Evolutionary conservation across 345 rosid genomes (phyloP), one percentile per base, ranked within the genome.

Genomic region (Odontarrhena argentea): DNA sequence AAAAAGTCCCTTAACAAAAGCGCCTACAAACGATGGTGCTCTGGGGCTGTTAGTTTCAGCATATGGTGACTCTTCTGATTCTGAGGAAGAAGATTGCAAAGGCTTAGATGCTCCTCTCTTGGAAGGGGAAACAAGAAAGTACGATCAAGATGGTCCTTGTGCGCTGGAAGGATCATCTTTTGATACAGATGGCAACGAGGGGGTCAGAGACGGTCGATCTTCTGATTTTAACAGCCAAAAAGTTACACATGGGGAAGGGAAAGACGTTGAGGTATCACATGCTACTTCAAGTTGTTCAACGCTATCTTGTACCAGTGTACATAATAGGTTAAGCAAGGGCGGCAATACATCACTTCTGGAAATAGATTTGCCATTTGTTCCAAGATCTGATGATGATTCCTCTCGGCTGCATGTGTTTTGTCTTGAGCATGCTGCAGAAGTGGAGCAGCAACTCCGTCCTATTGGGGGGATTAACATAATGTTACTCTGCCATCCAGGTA

Each of bases 381-480:
- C 75, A 30, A 78, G 71, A 69, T 82, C 80, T 58, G 81, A 85
- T 71, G 91, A 87, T 47, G 96, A 88, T 76, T 86, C 96, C 66
- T 91, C 86, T 64, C 86, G 85, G 43, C 45, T 86, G 83, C 96
- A 94, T 63, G 84, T 94, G 42, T 94, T 94, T 79, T 94, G 99
- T 80, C 97, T 94, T 61, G 90, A 94, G 84, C 97, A 94, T 76
- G 99, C 99, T 69, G 77, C 86, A 14, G 96, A 91, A 78, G 89
- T 88, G 50, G 96, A 91, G 67, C 82, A 94, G 76, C 93, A 73
- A 76, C 88, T 94, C 55, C 82, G 77, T 28, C 76, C 75, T 57
- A 79, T 87, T n/a, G 96, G 99, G 68, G 99, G 97, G 40, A 91
- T 81, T 61, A 66, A 86, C 69, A 75, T 91, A 50, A 82, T 80